phyloP scores from a whole-genome alignment of 371 early-diverging fungal species.

The Nosema muscidifuracis region DNA sequence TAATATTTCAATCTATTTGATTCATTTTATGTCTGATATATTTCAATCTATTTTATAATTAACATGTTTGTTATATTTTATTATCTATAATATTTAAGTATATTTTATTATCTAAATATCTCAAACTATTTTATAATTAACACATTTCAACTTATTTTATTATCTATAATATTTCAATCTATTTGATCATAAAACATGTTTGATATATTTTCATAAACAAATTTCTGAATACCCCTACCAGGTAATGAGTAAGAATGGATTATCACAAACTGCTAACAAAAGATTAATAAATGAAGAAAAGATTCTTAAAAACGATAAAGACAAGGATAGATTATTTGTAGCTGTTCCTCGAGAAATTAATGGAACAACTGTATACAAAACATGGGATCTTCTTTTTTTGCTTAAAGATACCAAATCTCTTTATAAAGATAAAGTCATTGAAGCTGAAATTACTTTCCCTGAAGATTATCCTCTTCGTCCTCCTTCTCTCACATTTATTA shows the following conservation, averaged over 20 bases:
- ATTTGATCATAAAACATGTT: too few species aligned
- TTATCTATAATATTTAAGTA: too few species aligned
- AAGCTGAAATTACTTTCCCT: constrained; percentile 64
- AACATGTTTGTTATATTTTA: too few species aligned
- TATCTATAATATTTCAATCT: too few species aligned
- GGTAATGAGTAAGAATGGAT: not conserved
- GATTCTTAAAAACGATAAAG: constrained; percentile 18
- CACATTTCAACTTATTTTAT: too few species aligned
- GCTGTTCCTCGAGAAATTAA: constrained; percentile 15
- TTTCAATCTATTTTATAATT: too few species aligned
- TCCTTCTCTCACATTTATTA: constrained; percentile 72
- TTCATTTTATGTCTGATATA: too few species aligned
- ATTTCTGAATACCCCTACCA: too few species aligned
- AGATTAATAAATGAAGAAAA: constrained; percentile 42
- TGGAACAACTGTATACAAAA: constrained; percentile 29
- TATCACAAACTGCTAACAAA: constrained; percentile 29
- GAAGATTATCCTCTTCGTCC: constrained; percentile 71
- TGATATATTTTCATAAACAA: too few species aligned
- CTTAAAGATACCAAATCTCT: constrained; percentile 65
- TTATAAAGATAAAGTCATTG: constrained; percentile 66
- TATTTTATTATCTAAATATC: too few species aligned
- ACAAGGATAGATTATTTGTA: constrained; percentile 9
- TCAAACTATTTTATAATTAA: too few species aligned
- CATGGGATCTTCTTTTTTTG: constrained; percentile 57
- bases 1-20: too few species aligned